Conservation (phyloP, 768 basidiomycete genomes). For the Lyophyllum semitale region DNA sequence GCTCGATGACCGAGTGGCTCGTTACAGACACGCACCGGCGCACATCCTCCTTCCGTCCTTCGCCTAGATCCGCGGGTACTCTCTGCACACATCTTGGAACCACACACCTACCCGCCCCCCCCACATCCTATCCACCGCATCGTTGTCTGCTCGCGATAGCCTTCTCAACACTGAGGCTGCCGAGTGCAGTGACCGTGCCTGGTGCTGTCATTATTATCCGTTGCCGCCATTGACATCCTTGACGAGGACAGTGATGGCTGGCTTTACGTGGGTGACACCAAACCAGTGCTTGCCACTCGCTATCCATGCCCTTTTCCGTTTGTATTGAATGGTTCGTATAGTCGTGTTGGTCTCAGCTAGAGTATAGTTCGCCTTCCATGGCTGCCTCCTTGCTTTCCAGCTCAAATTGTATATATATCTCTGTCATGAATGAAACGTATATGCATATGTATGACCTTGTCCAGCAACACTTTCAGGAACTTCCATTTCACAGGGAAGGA, state of each 20-base stretch:
- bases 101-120: slow-evolving; percentile 8
- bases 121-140: slow-evolving; percentile 4
- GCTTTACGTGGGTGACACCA: neutral
- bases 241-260: neutral
- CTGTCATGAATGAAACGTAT: neutral
- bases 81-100: slow-evolving; percentile 16
- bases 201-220: neutral
- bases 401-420: no score
- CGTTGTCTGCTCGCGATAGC: neutral
- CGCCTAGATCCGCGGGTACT: slow-evolving; percentile 11
- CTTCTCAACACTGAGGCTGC: neutral
- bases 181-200: neutral
- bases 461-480: no score
- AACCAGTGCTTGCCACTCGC: neutral
- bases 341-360: neutral
- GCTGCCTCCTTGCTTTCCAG: no score
- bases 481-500: no score
- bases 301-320: neutral
- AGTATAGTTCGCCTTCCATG: no score
- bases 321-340: neutral
- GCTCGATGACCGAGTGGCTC: slow-evolving; percentile 9
- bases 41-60: slow-evolving; percentile 12
- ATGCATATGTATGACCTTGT: neutral
- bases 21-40: slow-evolving; percentile 12
- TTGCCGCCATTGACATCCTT: neutral